phyloP scores from a whole-genome alignment of 1,139 yeast genomes.

The Kluyveromyces sp. region DNA sequence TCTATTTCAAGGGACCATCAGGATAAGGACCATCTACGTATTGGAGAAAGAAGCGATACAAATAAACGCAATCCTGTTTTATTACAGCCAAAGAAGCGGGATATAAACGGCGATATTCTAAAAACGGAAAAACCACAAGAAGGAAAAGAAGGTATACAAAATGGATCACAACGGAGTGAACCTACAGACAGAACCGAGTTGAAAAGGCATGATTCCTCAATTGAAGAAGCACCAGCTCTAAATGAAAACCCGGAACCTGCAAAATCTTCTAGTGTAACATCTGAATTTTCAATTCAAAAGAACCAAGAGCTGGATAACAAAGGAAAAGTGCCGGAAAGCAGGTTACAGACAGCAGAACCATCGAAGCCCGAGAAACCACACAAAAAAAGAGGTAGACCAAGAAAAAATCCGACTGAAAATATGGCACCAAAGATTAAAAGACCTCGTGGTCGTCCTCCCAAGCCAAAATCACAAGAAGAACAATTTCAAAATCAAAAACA shows the following conservation, averaged over 20 bases:
- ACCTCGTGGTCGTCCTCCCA: slow-evolving; percentile 7
- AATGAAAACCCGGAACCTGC: not conserved
- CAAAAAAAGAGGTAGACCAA: slow-evolving; percentile 7
- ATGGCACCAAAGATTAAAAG: slow-evolving; percentile 2
- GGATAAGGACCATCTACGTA: not conserved
- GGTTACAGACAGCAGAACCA: not conserved
- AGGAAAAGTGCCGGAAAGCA: not conserved
- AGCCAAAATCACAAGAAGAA: not conserved
- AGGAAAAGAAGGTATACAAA: too few species aligned
- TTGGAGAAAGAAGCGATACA: too few species aligned
- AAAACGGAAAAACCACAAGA: not conserved
- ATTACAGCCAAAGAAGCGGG: not conserved
- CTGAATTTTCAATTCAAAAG: too few species aligned
- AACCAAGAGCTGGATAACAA: not conserved
- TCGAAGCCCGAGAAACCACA: too few species aligned
- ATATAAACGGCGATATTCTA: too few species aligned
- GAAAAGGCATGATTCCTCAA: too few species aligned
- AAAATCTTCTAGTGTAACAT: not conserved
- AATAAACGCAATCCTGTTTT: not conserved
- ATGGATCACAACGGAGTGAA: not conserved
- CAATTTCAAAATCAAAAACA: too few species aligned
- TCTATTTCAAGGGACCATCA: not conserved
- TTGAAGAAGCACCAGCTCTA: not conserved
- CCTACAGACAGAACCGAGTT: too few species aligned
- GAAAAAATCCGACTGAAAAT: not conserved